Evolutionary conservation across 2,329 filamentous ascomycete species (phyloP).

Genomic region (Neospermospora avenae): DNA sequence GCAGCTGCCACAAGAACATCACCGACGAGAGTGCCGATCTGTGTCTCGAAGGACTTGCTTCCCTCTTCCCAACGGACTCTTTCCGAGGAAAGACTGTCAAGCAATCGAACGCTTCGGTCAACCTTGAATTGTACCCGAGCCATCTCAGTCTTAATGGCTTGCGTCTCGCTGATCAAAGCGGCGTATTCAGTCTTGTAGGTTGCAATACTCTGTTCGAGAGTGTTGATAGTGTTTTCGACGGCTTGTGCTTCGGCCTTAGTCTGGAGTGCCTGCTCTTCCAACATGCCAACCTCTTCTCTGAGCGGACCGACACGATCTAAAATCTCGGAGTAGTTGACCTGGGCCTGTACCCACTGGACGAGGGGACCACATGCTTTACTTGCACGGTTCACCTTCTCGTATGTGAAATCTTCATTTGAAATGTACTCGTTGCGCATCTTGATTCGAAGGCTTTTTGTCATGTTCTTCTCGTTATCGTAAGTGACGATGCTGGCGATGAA

Average conservation of each 20-base stretch:
- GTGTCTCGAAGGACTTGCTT: constrained; percentile 96
- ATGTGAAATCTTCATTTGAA: constrained; percentile 92
- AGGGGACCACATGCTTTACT: constrained; percentile 96
- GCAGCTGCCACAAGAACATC: constrained; percentile 96
- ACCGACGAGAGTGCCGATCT: constrained; percentile 93
- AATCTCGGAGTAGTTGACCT: constrained; percentile 98
- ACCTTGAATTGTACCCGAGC: constrained; percentile 96
- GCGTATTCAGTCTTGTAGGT: constrained; percentile 97
- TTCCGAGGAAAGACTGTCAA: constrained; percentile 94
- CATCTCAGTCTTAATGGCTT: constrained; percentile 98
- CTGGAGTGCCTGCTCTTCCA: constrained; percentile 85
- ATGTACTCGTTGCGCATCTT: constrained; percentile 94
- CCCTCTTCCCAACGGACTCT: constrained; percentile 92
- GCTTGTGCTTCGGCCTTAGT: constrained; percentile 93
- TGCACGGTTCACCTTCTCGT: constrained; percentile 91
- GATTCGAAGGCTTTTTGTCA: constrained; percentile 76
- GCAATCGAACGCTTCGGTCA: constrained; percentile 86
- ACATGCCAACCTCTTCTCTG: constrained; percentile 79
- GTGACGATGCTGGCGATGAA: constrained; percentile 98
- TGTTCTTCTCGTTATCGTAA: constrained; percentile 92
- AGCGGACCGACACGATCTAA: constrained; percentile 90
- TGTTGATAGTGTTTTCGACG: constrained; percentile 81
- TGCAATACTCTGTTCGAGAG: constrained; percentile 85
- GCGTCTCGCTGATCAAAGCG: constrained; percentile 90
- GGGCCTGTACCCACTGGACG: constrained; percentile 94